A percentile compares a stretch with the other conserved stretches of the same genome.
Evolutionary conservation across 371 early-diverging fungal genomes (phyloP).

Genomic region (Capniomyces stellatus): DNA sequence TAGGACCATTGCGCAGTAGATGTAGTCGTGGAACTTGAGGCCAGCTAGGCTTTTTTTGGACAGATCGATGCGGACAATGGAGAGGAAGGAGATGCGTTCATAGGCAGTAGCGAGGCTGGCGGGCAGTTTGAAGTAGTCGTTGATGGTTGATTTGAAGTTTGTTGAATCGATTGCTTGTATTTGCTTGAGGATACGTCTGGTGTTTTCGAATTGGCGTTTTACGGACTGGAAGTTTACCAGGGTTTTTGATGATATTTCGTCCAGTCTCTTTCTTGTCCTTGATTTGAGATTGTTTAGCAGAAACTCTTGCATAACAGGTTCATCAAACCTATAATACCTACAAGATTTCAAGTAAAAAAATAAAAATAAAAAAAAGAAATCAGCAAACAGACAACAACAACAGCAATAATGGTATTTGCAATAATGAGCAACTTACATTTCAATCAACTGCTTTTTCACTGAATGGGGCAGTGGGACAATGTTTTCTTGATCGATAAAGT

Average conservation of each 20-base stretch:
- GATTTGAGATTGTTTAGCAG: constrained; percentile 27
- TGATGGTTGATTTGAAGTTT: too few species aligned
- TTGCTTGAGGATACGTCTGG: constrained; percentile 31
- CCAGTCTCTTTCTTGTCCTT: constrained; percentile 21
- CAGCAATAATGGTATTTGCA: not conserved
- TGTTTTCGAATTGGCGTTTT: constrained; percentile 36
- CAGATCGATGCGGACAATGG: constrained; percentile 17
- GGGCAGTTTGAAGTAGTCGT: constrained; percentile 24
- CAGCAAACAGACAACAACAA: not conserved
- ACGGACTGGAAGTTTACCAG: constrained; percentile 26
- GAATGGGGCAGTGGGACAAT: constrained; percentile 23
- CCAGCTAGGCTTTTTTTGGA: not conserved
- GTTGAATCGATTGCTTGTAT: constrained; percentile 33
- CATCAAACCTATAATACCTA: constrained; percentile 33
- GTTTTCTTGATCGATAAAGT: constrained; percentile 20
- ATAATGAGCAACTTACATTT: constrained; percentile 4
- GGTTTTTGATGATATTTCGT: constrained; percentile 20
- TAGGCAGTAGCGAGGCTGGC: constrained; percentile 26
- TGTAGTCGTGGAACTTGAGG: not conserved
- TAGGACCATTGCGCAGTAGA: not conserved
- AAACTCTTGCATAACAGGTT: constrained; percentile 28
- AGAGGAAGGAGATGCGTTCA: constrained; percentile 31
- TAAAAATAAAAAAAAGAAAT: not conserved
- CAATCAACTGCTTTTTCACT: constrained; percentile 24
- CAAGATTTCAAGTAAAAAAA: too few species aligned